Base-by-base conservation (phyloP, 305 asterid species). In the Stenogyne calaminthoides region DNA sequence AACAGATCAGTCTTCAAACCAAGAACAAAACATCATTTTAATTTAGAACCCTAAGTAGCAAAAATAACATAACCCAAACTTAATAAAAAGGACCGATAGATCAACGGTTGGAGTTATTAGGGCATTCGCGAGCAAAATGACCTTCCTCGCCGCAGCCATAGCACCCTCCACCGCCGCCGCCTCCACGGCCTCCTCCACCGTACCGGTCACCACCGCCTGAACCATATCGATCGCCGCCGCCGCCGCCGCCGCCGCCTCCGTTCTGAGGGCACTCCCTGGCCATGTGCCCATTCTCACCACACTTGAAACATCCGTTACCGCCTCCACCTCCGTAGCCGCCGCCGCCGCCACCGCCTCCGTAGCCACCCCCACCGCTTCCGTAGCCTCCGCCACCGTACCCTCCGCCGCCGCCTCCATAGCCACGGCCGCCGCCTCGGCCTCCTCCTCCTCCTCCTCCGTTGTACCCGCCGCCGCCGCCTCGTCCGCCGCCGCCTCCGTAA, bases 81-180 rank as follows among this genome's bases (percentile, higher is more conserved):
- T 16, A 2, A 49, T 49, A 1, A 49, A n/a, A 15, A 60, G 37
- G 56, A 37, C 51, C 7, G 34, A 40, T 18, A 12, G 44, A 39
- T 85, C 82, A 87, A 61, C 87, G 92, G 64, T 55, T 72, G 71
- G 1, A 22, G 25, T 1, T 4, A 25, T 47, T 84, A 0, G 88
- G 88, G 77, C 93, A 88, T 34, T 88, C 93, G n/a, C 93, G 86
- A 7, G 93, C 82, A 9, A 88, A 88, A 59, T 85, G 93, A 0
- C 87, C 89, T 0, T 64, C 82, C 44, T 80, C 87, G 0, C 85
- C 85, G 14, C 86, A 80, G 72, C 59, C 69, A 19, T 77, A 84
- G 62, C 87, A 84, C 0, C 85, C 84, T 0, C 84, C 80, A 0
- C 83, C 85, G 0, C 81, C 46, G 0, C 83, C 80, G 0, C 83